A percentile compares a stretch with the other conserved stretches of the same genome.
phyloP scores from a whole-genome alignment of 345 rosid genomes.

The Clarkia xantiana region DNA sequence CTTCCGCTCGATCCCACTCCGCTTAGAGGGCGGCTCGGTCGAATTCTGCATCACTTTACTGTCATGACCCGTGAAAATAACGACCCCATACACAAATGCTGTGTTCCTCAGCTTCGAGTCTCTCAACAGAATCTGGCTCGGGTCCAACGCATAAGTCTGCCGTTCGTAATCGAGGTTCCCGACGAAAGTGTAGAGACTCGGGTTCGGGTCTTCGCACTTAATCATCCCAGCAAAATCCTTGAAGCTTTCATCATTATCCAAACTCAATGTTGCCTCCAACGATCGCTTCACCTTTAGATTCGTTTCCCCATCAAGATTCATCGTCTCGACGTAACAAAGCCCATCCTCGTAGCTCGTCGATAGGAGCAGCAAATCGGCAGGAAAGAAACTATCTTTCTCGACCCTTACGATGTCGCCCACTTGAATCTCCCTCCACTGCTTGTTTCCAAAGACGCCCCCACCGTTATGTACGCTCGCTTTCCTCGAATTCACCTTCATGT shows the following conservation, averaged over 20 bases:
- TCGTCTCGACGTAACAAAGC: constrained; percentile 3
- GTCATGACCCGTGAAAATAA: constrained; percentile 11
- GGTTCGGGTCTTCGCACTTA: constrained; percentile 14
- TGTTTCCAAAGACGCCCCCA: constrained; percentile 5
- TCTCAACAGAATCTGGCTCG: constrained; percentile 11
- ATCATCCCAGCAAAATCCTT: constrained; percentile 6
- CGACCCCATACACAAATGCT: constrained; percentile 10
- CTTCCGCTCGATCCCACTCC: constrained; percentile 4
- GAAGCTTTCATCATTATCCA: constrained; percentile 5
- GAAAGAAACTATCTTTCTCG: constrained; percentile 10
- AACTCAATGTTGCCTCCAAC: constrained; percentile 6
- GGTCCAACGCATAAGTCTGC: constrained; percentile 8
- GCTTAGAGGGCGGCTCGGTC: neutral
- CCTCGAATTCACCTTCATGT: constrained; percentile 7
- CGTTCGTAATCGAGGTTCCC: constrained; percentile 8
- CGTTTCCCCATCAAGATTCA: constrained; percentile 11
- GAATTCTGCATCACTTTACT: constrained; percentile 14
- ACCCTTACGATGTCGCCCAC: constrained; percentile 14
- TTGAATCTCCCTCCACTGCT: constrained; percentile 7
- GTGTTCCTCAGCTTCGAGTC: constrained; percentile 16
- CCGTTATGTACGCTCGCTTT: constrained; percentile 5
- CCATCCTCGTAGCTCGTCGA: constrained; percentile 10
- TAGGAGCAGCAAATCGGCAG: constrained; percentile 12
- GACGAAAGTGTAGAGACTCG: constrained; percentile 11
- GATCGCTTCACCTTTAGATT: constrained; percentile 11